Evolutionary conservation across 495 filamentous ascomycete genomes (phyloP).

Genomic region (Penicillium salamii): DNA sequence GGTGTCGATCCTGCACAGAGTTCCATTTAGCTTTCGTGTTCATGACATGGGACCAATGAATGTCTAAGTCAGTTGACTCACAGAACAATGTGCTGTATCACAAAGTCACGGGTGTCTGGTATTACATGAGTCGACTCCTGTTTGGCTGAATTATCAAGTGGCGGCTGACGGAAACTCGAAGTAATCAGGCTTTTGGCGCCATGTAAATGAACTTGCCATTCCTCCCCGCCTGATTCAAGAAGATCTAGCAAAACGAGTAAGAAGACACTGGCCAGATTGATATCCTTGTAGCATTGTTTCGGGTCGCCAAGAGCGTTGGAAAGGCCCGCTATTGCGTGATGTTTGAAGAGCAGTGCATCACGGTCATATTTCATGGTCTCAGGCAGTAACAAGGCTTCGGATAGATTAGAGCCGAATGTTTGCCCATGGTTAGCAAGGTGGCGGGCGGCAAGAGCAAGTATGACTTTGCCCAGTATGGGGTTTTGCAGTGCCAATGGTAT

Average conservation of each 20-base stretch:
- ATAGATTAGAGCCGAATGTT: constrained; percentile 15
- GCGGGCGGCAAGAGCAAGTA: constrained; percentile 51
- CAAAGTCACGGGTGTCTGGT: not conserved
- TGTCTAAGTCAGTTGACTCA: not conserved
- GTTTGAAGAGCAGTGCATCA: constrained; percentile 50
- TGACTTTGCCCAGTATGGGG: constrained; percentile 42
- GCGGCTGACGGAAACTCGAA: constrained; percentile 1
- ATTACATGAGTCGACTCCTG: not conserved
- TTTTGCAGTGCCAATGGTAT: constrained; percentile 44
- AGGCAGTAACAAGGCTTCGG: not conserved
- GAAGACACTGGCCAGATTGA: constrained; percentile 48
- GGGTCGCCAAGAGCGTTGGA: constrained; percentile 8
- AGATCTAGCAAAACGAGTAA: constrained; percentile 58
- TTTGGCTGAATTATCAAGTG: not conserved
- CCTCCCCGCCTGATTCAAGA: constrained; percentile 52
- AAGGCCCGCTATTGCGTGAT: constrained; percentile 45
- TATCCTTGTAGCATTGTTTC: constrained; percentile 26
- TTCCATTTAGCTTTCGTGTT: not conserved
- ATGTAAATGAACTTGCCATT: constrained; percentile 53
- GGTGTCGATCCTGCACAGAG: not conserved
- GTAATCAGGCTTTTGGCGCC: not conserved
- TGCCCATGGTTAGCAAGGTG: constrained; percentile 41
- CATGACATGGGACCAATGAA: too few species aligned
- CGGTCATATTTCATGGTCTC: constrained; percentile 10
- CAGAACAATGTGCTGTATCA: not conserved